Conservation (phyloP, 495 filamentous ascomycete genomes). For the Penicillium waksmanii region DNA sequence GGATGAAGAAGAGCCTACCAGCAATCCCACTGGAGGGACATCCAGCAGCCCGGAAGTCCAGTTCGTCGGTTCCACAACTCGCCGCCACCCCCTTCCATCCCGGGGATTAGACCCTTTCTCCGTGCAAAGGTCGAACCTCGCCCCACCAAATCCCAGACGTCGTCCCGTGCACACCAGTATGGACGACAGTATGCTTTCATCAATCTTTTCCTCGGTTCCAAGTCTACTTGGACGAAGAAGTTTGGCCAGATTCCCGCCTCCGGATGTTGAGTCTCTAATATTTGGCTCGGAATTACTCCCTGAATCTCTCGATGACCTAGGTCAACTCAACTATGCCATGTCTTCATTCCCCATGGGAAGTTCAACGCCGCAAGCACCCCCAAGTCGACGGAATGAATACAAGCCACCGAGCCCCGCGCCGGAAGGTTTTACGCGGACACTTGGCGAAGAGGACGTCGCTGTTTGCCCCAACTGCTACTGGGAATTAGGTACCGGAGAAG, state of each 20-base stretch:
- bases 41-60: conserved; percentile 46
- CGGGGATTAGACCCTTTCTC: background rate
- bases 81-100: conserved; percentile 13
- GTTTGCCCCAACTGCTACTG: conserved; percentile 74
- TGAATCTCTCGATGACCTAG: conserved; percentile 5
- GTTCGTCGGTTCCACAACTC: conserved; percentile 36
- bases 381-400: conserved; percentile 52
- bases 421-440: conserved; percentile 66
- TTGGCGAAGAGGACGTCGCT: conserved; percentile 63
- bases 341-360: conserved; percentile 32
- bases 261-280: background rate
- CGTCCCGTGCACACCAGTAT: background rate
- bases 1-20: conserved; percentile 26
- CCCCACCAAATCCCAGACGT: background rate
- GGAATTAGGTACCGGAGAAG: conserved; percentile 66
- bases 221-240: background rate
- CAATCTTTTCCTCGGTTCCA: background rate
- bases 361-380: conserved; percentile 16
- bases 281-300: background rate
- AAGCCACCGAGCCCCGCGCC: conserved; percentile 60
- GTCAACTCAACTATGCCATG: conserved; percentile 22
- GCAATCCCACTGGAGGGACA: conserved; percentile 19
- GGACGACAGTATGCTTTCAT: background rate
- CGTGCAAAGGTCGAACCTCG: background rate
- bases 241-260: background rate